Conservation (phyloP, 2,329 filamentous ascomycete species). For the Penicillium digitatum region DNA sequence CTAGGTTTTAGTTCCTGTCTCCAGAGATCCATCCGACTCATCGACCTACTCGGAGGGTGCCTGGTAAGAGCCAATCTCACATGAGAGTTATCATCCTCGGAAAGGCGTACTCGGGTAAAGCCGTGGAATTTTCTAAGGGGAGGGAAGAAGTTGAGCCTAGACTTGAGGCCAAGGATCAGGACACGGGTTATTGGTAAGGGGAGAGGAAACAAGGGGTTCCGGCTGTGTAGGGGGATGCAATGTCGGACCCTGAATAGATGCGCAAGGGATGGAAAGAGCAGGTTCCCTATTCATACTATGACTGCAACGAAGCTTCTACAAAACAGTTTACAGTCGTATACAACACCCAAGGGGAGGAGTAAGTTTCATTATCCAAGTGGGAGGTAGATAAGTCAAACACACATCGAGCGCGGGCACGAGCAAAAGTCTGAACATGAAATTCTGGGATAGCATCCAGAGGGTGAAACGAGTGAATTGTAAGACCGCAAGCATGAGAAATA, state of each 20-base stretch:
- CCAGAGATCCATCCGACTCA: too few relatives aligned
- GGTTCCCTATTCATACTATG: not conserved
- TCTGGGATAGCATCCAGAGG: not conserved
- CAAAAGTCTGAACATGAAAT: not conserved
- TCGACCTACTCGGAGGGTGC: too few relatives aligned
- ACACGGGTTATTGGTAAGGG: not conserved
- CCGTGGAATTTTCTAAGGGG: not conserved
- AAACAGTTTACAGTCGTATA: not conserved
- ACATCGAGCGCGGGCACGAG: not conserved
- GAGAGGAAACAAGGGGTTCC: not conserved
- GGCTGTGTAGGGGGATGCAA: not conserved
- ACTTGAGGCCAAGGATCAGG: not conserved
- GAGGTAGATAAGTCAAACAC: not conserved
- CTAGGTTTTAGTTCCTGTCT: too few relatives aligned
- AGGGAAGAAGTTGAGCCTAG: not conserved
- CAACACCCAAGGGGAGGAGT: not conserved
- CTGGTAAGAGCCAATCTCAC: too few relatives aligned
- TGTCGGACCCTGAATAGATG: not conserved
- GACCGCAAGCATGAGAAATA: not conserved
- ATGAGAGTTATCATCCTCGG: too few relatives aligned
- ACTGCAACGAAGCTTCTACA: not conserved
- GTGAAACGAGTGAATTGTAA: not conserved
- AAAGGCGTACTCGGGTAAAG: too few relatives aligned
- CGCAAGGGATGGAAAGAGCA: not conserved
- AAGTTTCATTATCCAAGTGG: not conserved